A percentile compares a stretch with the other conserved stretches of the same genome.
Evolutionary conservation across 2,329 filamentous ascomycete species (phyloP).

Genomic region (Aureobasidium sp.): DNA sequence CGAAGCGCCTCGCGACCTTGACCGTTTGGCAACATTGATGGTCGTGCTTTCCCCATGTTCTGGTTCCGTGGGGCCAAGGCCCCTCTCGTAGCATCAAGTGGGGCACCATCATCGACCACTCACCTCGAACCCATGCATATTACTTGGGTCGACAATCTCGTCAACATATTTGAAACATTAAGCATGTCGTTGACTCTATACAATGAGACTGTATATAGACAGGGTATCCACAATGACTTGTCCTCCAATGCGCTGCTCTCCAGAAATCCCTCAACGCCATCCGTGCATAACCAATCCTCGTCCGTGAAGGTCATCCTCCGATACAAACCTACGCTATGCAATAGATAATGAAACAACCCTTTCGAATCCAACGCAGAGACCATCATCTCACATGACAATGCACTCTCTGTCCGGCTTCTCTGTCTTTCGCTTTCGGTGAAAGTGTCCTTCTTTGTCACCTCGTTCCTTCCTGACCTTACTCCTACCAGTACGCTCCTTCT

Average conservation of each 20-base stretch:
- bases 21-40: constrained; percentile 2
- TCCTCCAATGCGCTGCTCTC: not conserved
- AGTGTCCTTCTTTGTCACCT: constrained; percentile 13
- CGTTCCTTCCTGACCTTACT: constrained; percentile 13
- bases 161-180: not conserved
- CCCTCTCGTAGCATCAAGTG: constrained; percentile 5
- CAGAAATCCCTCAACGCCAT: not conserved
- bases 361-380: not conserved
- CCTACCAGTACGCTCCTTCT: constrained; percentile 3
- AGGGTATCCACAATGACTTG: not conserved
- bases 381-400: constrained; percentile 15
- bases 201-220: not conserved
- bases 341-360: constrained; percentile 1
- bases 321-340: constrained; percentile 9
- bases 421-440: constrained; percentile 14
- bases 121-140: not conserved
- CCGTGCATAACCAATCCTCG: not conserved
- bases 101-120: not conserved
- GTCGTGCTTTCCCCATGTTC: not conserved
- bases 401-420: constrained; percentile 19
- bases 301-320: not conserved
- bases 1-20: too few species aligned
- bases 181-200: not conserved
- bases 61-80: not conserved
- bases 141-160: not conserved